These are phyloP conservation scores for Mrakia gelida DNA, from an alignment of 768 basidiomycete genomes.

Conservation along the genomic window DNA sequence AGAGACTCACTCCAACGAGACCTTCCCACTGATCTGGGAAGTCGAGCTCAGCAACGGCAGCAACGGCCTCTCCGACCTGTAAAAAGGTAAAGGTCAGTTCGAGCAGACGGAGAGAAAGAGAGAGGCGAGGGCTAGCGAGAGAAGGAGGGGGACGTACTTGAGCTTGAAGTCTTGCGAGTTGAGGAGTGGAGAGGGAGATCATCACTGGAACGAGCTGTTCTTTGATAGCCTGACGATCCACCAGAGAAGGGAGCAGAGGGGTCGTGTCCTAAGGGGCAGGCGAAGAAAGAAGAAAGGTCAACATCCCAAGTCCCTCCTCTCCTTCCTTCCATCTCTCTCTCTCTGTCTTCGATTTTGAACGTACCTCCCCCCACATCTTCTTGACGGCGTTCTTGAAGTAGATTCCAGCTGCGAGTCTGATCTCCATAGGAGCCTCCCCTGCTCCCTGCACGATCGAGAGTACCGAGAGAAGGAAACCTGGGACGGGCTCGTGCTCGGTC, in stretches of 20 bases:
- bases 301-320: neutral
- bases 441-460: slow-evolving; percentile 70
- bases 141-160: slow-evolving; percentile 17
- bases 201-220: slow-evolving; percentile 81
- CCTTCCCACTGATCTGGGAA: slow-evolving; percentile 85
- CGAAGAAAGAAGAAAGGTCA: neutral
- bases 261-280: slow-evolving; percentile 21
- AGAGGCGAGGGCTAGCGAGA: neutral
- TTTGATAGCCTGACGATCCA: slow-evolving; percentile 70
- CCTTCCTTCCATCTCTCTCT: neutral
- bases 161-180: slow-evolving; percentile 29
- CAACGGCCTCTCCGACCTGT: slow-evolving; percentile 87
- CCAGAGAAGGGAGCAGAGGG: slow-evolving; percentile 32
- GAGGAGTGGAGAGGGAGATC: slow-evolving; percentile 70
- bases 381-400: slow-evolving; percentile 91
- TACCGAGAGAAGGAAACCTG: slow-evolving; percentile 73
- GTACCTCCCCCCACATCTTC: slow-evolving; percentile 80
- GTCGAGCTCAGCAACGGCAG: slow-evolving; percentile 84
- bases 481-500: slow-evolving; percentile 60
- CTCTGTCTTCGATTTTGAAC: slow-evolving; percentile 40
- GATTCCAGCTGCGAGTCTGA: slow-evolving; percentile 77
- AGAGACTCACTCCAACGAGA: slow-evolving; percentile 73
- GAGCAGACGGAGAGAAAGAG: neutral
- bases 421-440: slow-evolving; percentile 57
- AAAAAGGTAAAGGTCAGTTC: slow-evolving; percentile 35